These are phyloP conservation scores for Grifola frondosa DNA, from an alignment of 1,284 basidiomycete genomes.

Conservation along the genomic window DNA sequence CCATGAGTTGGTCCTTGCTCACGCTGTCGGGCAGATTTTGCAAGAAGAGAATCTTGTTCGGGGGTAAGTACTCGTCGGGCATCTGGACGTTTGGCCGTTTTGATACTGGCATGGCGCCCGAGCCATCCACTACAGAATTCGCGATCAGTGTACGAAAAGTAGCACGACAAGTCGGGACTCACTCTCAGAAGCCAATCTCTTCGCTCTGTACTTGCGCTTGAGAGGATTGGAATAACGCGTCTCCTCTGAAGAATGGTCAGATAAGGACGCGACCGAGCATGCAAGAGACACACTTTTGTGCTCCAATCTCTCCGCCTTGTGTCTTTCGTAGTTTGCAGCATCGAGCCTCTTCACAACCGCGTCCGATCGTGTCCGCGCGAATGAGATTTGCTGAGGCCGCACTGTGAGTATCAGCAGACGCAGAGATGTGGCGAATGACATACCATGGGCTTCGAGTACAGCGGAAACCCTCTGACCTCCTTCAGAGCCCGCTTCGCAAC, in stretches of 20 bases:
- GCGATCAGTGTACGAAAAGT: no score
- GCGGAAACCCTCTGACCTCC: conserved; percentile 91
- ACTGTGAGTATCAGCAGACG: background rate
- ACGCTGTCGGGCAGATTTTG: conserved; percentile 94
- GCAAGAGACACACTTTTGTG: no score
- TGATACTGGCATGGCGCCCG: conserved; percentile 58
- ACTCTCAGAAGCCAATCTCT: conserved; percentile 79
- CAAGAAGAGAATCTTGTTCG: conserved; percentile 98
- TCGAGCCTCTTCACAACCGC: conserved; percentile 81
- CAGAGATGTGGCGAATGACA: conserved; percentile 20
- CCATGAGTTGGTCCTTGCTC: conserved; percentile 86
- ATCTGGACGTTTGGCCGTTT: conserved; percentile 87
- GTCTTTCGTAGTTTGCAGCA: conserved; percentile 64
- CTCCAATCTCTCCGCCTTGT: conserved; percentile 72
- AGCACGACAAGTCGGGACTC: conserved; percentile 22
- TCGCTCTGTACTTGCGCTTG: conserved; percentile 79
- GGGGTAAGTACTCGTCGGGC: conserved; percentile 99
- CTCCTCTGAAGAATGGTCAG: conserved; percentile 48
- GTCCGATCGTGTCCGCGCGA: conserved; percentile 87
- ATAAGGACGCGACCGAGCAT: conserved; percentile 32
- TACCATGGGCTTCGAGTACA: conserved; percentile 97
- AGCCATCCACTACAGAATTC: conserved; percentile 62
- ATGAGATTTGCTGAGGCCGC: conserved; percentile 80
- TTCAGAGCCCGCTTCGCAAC: conserved; percentile 85
- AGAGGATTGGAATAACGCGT: conserved; percentile 86